Evolutionary conservation across 768 basidiomycete genomes (phyloP).

Genomic region (Podaxis sp.): DNA sequence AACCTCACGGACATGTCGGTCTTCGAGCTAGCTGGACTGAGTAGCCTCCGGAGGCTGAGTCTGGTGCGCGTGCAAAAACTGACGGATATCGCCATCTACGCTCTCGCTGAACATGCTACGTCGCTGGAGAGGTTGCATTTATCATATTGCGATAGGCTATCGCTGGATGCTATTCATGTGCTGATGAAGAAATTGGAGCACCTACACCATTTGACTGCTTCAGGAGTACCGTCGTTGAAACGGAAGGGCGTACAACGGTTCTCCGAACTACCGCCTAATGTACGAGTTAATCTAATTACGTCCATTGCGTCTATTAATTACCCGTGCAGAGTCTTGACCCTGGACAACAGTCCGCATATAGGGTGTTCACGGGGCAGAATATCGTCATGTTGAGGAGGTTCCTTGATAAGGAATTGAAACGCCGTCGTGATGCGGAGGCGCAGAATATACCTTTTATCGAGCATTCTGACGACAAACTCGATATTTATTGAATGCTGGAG

Average conservation of each 20-base stretch:
- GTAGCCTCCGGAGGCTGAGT: slow-evolving; percentile 71
- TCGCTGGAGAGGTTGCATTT: slow-evolving; percentile 80
- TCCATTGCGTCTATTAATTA: slow-evolving; percentile 11
- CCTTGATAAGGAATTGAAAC: slow-evolving; percentile 65
- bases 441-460: slow-evolving; percentile 57
- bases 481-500: slow-evolving; percentile 45
- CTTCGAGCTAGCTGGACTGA: slow-evolving; percentile 71
- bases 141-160: slow-evolving; percentile 81
- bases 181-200: slow-evolving; percentile 57
- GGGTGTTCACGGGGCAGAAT: slow-evolving; percentile 76
- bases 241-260: slow-evolving; percentile 71
- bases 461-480: slow-evolving; percentile 62
- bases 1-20: slow-evolving; percentile 84
- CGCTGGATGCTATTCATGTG: slow-evolving; percentile 71
- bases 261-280: slow-evolving; percentile 67
- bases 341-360: slow-evolving; percentile 68
- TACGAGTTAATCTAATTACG: slow-evolving; percentile 32
- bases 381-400: slow-evolving; percentile 61
- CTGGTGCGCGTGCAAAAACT: slow-evolving; percentile 78
- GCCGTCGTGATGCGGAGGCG: slow-evolving; percentile 57
- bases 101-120: slow-evolving; percentile 69
- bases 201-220: slow-evolving; percentile 75
- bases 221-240: slow-evolving; percentile 74
- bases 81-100: slow-evolving; percentile 80
- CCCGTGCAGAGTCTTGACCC: slow-evolving; percentile 54